Evolutionary conservation across 2,329 filamentous ascomycete species (phyloP).

Genomic region (Tolypocladium pustulatum): DNA sequence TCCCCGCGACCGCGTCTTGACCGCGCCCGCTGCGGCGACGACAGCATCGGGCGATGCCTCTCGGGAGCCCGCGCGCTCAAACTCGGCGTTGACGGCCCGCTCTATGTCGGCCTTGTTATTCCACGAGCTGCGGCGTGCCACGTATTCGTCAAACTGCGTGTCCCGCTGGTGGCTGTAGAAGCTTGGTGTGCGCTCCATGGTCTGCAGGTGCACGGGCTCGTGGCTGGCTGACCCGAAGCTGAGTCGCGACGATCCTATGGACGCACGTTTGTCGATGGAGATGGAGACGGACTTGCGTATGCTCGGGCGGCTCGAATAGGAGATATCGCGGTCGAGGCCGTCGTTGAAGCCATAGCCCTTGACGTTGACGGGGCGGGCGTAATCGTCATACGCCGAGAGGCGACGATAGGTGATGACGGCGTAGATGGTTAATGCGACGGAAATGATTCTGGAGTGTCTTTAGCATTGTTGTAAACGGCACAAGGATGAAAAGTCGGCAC

Average conservation of each 20-base stretch:
- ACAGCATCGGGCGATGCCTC: conserved; percentile 1
- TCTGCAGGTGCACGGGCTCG: conserved; percentile 11
- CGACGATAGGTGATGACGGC: conserved; percentile 35
- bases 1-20: conserved; percentile 12
- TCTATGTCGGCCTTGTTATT: conserved; percentile 15
- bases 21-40: conserved; percentile 2
- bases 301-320: conserved; percentile 11
- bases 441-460: conserved; percentile 24
- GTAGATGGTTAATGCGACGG: conserved; percentile 34
- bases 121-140: conserved; percentile 21
- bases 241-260: conserved; percentile 14
- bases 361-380: conserved; percentile 36
- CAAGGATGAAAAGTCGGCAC: conserved; percentile 8
- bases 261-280: conserved; percentile 16
- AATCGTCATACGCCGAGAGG: conserved; percentile 37
- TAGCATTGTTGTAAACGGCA: conserved; percentile 2
- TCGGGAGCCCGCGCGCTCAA: conserved; percentile 12
- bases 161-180: conserved; percentile 34
- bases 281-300: conserved; percentile 14
- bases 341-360: conserved; percentile 37
- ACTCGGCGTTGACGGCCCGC: conserved; percentile 20
- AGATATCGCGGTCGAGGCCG: conserved; percentile 14
- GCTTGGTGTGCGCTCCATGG: conserved; percentile 13
- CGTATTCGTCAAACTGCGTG: conserved; percentile 36
- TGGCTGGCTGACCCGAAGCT: conserved; percentile 14